Base-by-base conservation (phyloP, 768 basidiomycete species). In the Infundibulicybe gibba region DNA sequence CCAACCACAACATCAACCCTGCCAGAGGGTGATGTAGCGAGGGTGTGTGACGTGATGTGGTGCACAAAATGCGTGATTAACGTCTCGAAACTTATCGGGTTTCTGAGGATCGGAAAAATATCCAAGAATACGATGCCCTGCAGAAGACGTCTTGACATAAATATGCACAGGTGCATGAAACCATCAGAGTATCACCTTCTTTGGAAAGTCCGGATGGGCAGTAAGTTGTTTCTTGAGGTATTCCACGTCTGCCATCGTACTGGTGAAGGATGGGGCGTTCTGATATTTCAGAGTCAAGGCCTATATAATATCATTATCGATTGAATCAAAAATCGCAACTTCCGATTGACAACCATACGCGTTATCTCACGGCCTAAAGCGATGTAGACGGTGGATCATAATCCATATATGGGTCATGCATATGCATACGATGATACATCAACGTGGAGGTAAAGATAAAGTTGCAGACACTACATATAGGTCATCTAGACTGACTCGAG, bases 1-100 rank as follows among this genome's bases (percentile, higher is more conserved):
- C 90, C 97, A 47, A 99, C 92, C 54, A 99, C 77, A 44, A 90
- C 88, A 65, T 99, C 95, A 54, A 94, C 79, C 65, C 85, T 92
- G 53, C 77, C 77, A 43, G 66, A 67, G 3, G 78, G 70, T 12
- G 80, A 71, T 40, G 69, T 69, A 16, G 79, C 76, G 54, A 94
- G 73, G 6, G 87, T 91, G 49, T 82, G 70, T 19, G 90, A 90
- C 44, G 85, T 85, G 61, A 98, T 70, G 60, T 88, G 95, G 66
- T 94, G 79, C 44, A 90, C 63, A 49, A 97, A 75, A 62, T 97
- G 87, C 11, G 92, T 91, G 61, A 97, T 87, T 34, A 98, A 79
- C 0, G 87, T 83, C 71, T 97, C 95, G 60, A 95, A 90, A 3
- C 84, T 85, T 45, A 87, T 56, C 10, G 95, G 97, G 60, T 91